Percentiles rank a stretch among this genome's conserved stretches.
Conservation (phyloP, 2,329 filamentous ascomycete genomes). For the Tolypocladium album region DNA sequence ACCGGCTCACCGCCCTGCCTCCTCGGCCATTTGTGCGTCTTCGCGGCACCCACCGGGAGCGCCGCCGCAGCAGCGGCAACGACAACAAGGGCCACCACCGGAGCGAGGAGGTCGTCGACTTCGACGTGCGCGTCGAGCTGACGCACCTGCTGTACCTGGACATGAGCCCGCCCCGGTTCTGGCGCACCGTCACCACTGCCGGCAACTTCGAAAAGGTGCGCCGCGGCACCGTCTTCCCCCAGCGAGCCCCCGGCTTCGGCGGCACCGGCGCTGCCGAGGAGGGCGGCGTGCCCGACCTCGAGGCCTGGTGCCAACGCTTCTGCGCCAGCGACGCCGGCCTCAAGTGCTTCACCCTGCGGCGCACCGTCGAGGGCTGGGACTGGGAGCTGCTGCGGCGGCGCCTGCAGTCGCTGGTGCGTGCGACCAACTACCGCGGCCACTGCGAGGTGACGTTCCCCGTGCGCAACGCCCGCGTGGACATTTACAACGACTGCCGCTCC, state of each 20-base stretch:
- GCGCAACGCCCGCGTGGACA: slow-evolving; percentile 43
- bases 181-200: slow-evolving; percentile 36
- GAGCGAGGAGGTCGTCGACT: slow-evolving; percentile 44
- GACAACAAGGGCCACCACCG: slow-evolving; percentile 28
- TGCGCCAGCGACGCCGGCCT: slow-evolving; percentile 46
- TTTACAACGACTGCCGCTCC: slow-evolving; percentile 51
- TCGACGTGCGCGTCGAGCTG: slow-evolving; percentile 47
- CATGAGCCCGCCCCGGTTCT: slow-evolving; percentile 25
- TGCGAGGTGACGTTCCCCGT: slow-evolving; percentile 49
- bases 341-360: slow-evolving; percentile 42
- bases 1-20: slow-evolving; percentile 31
- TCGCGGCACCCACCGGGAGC: slow-evolving; percentile 41
- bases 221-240: slow-evolving; percentile 52
- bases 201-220: slow-evolving; percentile 49
- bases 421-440: slow-evolving; percentile 57
- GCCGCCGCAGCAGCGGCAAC: slow-evolving; percentile 6
- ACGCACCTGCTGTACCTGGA: slow-evolving; percentile 45
- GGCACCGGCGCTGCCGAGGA: slow-evolving; percentile 15
- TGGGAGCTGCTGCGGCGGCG: slow-evolving; percentile 37
- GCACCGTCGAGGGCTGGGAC: slow-evolving; percentile 51
- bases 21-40: slow-evolving; percentile 43
- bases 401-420: slow-evolving; percentile 45
- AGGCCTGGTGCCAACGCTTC: slow-evolving; percentile 60
- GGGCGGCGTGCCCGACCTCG: slow-evolving; percentile 18
- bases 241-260: slow-evolving; percentile 34